A percentile compares a stretch with the other conserved stretches of the same genome.
Conservation (phyloP, 768 basidiomycete genomes). For the Amanita exitialis region DNA sequence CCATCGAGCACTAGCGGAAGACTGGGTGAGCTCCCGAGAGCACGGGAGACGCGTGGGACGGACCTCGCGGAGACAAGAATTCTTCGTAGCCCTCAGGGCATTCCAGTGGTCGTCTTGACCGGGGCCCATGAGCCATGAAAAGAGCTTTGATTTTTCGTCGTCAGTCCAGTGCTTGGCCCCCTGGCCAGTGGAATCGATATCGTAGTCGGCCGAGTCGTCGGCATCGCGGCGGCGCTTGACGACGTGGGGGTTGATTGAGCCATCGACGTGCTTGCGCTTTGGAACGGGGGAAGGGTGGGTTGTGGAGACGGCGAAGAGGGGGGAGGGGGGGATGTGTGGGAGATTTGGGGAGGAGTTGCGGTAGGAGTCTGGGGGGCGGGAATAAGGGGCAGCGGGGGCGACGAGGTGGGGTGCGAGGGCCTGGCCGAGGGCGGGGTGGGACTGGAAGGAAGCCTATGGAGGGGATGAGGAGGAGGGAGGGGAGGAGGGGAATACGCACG, state of each 20-base stretch:
- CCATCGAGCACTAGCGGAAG: constrained; percentile 48
- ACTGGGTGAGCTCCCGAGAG: constrained; percentile 1
- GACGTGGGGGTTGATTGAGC: constrained; percentile 20
- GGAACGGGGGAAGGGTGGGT: constrained; percentile 25
- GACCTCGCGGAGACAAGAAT: constrained; percentile 75
- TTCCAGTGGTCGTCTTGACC: constrained; percentile 74
- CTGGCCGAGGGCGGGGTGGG: constrained; percentile 52
- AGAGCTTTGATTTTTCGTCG: constrained; percentile 70
- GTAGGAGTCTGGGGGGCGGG: constrained; percentile 18
- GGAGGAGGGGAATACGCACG: constrained; percentile 29
- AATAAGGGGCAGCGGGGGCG: constrained; percentile 19
- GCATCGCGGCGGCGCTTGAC: constrained; percentile 38
- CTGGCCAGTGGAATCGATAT: constrained; percentile 37
- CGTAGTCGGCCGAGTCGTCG: constrained; percentile 31
- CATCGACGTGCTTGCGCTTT: constrained; percentile 46
- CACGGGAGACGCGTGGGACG: background rate
- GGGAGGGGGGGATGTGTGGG: constrained; percentile 20
- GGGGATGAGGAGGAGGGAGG: constrained; percentile 15
- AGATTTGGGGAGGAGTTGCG: constrained; percentile 29
- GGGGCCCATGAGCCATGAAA: constrained; percentile 68
- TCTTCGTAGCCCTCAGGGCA: constrained; percentile 68
- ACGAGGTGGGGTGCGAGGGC: constrained; percentile 46
- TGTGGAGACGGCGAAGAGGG: constrained; percentile 26
- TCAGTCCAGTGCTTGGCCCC: constrained; percentile 84
- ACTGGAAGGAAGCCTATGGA: constrained; percentile 37